Percentiles rank a stretch among this genome's conserved stretches.
Conservation (phyloP, 257 asterid genomes). For the Gentiana dahurica region DNA sequence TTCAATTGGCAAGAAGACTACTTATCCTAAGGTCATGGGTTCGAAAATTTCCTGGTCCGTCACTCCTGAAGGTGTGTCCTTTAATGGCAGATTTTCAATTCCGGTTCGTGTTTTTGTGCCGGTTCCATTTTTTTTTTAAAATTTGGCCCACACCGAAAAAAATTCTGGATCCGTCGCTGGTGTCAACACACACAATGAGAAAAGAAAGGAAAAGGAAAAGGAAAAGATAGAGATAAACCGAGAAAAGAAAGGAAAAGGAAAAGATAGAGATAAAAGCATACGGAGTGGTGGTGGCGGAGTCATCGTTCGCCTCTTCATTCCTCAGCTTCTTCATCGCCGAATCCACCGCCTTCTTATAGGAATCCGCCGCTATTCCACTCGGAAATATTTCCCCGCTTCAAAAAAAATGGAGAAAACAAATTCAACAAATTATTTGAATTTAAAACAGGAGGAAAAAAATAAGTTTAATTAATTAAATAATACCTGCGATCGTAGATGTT, state of each 20-base stretch:
- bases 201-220: background rate
- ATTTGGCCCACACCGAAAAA: too few species aligned
- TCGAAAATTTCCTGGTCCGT: too few species aligned
- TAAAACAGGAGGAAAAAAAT: background rate
- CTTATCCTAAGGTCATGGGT: too few species aligned
- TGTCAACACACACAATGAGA: too few species aligned
- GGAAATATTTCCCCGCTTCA: slow-evolving; percentile 80
- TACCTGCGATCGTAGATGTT: slow-evolving; percentile 85
- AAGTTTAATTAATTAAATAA: background rate
- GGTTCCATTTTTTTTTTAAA: background rate
- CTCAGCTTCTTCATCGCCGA: slow-evolving; percentile 58
- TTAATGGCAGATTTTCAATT: too few species aligned
- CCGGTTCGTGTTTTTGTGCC: too few species aligned
- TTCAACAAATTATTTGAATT: too few species aligned
- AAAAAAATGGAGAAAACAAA: background rate
- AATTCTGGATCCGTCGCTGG: too few species aligned
- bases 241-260: too few species aligned
- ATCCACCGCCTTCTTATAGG: slow-evolving; percentile 81
- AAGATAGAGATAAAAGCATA: slow-evolving; percentile 7
- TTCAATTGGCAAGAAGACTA: too few species aligned
- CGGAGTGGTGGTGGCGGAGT: slow-evolving; percentile 22
- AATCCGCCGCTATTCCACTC: slow-evolving; percentile 67
- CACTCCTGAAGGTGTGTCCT: too few species aligned
- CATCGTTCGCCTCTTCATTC: slow-evolving; percentile 29
- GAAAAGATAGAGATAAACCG: background rate